These are phyloP conservation scores for Rubroshorea leprosula DNA, from an alignment of 345 rosid genomes.

Conservation along the genomic window DNA sequence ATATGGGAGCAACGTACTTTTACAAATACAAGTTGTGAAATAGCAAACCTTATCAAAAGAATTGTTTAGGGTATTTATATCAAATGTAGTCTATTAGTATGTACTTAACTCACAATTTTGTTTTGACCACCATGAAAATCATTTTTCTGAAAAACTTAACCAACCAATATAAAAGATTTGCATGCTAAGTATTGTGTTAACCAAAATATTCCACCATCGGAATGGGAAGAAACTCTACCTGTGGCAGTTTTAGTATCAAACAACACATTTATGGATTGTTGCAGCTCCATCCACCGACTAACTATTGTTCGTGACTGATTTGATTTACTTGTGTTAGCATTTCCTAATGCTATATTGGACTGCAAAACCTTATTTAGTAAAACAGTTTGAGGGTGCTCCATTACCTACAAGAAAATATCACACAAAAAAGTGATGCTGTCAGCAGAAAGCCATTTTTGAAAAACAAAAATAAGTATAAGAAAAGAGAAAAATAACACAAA, in stretches of 20 bases:
- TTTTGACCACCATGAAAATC: too few relatives aligned
- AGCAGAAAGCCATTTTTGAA: neutral
- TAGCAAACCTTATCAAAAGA: too few relatives aligned
- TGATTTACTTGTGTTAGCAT: slow-evolving; percentile 42
- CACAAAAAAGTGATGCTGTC: neutral
- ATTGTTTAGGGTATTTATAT: too few relatives aligned
- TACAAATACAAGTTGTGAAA: too few relatives aligned
- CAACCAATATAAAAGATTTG: neutral
- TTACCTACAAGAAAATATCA: slow-evolving; percentile 43
- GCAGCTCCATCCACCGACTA: slow-evolving; percentile 79
- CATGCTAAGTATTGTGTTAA: neutral
- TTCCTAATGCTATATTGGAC: slow-evolving; percentile 56
- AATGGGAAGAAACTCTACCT: slow-evolving; percentile 29
- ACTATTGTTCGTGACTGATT: slow-evolving; percentile 32
- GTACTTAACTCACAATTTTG: too few relatives aligned
- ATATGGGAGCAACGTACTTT: too few relatives aligned
- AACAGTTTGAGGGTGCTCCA: slow-evolving; percentile 90
- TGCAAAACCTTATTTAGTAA: slow-evolving; percentile 64
- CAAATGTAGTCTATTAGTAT: too few relatives aligned
- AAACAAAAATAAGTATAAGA: too few relatives aligned
- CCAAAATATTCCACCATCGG: neutral
- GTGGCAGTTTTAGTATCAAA: slow-evolving; percentile 75
- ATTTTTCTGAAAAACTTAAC: too few relatives aligned
- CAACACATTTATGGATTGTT: slow-evolving; percentile 68
- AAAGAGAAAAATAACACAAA: too few relatives aligned